Evolutionary conservation across 2,329 filamentous ascomycete species (phyloP).

Genomic region (Sporothrix pseudoabietina): DNA sequence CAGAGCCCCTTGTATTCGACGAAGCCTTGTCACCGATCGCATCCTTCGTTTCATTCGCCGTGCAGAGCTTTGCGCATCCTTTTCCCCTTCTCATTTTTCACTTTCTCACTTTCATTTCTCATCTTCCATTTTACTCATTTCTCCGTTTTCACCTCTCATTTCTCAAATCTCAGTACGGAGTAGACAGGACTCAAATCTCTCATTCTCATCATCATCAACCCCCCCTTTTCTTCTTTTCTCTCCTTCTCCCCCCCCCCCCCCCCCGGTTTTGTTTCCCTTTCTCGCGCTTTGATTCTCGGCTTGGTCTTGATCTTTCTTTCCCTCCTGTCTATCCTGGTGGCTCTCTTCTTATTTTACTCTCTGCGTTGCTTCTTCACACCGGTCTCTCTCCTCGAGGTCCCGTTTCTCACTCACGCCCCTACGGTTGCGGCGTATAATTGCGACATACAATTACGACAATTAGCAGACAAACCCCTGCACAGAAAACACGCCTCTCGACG

Average conservation of each 20-base stretch:
- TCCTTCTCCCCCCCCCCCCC: neutral
- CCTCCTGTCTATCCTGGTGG: no score
- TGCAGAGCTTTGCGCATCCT: neutral
- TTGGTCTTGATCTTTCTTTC: no score
- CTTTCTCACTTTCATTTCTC: neutral
- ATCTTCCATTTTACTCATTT: neutral
- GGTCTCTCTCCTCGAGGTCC: neutral
- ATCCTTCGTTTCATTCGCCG: neutral
- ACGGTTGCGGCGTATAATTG: neutral
- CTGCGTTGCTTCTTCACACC: no score
- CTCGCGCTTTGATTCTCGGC: neutral
- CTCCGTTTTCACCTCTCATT: no score
- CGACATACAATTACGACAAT: neutral
- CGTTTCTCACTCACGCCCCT: neutral
- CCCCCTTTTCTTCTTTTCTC: neutral
- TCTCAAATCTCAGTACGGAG: no score
- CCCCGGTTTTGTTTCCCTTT: neutral
- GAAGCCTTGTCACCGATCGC: conserved; percentile 21
- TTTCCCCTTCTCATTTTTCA: neutral
- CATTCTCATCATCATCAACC: no score
- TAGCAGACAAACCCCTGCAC: neutral
- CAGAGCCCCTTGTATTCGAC: neutral
- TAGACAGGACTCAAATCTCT: no score
- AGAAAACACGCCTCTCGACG: neutral
- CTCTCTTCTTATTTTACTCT: no score